phyloP scores from a whole-genome alignment of 1,284 basidiomycete species.

The Melanopsichium pennsylvanicum region DNA sequence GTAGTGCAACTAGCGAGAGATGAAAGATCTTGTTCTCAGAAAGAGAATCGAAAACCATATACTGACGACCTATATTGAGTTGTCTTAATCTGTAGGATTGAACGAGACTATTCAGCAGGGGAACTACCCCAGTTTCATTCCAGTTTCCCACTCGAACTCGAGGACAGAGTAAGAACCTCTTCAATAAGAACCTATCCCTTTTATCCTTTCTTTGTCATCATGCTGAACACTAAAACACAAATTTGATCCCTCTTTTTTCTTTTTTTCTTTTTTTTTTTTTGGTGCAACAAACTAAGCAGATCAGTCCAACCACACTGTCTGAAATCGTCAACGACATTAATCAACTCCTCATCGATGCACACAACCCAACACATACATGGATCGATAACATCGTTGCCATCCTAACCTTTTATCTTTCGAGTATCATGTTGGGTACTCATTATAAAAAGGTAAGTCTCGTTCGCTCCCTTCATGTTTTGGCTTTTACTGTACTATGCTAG shows the following conservation, averaged over 20 bases:
- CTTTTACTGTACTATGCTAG: no score
- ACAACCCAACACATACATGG: conserved; percentile 31
- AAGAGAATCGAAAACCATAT: no score
- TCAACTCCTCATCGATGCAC: conserved; percentile 39
- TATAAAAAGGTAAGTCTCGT: conserved; percentile 74
- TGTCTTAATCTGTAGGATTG: conserved; percentile 69
- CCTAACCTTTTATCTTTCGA: conserved; percentile 64
- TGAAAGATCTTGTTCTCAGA: no score
- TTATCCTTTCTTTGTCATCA: neutral
- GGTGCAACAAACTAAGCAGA: conserved; percentile 6
- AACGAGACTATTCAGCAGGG: conserved; percentile 81
- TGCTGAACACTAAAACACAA: no score
- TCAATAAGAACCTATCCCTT: no score
- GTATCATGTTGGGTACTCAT: conserved; percentile 73
- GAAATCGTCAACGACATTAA: conserved; percentile 59
- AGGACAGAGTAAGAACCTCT: conserved; percentile 78
- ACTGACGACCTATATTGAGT: no score
- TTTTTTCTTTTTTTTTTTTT: neutral
- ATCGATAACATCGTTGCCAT: conserved; percentile 50
- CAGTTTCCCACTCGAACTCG: conserved; percentile 81
- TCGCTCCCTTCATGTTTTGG: neutral
- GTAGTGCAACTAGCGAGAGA: no score
- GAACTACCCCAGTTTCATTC: conserved; percentile 80
- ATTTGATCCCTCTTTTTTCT: neutral
- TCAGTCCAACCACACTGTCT: conserved; percentile 40